phyloP scores from a whole-genome alignment of 2,329 filamentous ascomycete genomes.

The Phaeosphaeria sp. region DNA sequence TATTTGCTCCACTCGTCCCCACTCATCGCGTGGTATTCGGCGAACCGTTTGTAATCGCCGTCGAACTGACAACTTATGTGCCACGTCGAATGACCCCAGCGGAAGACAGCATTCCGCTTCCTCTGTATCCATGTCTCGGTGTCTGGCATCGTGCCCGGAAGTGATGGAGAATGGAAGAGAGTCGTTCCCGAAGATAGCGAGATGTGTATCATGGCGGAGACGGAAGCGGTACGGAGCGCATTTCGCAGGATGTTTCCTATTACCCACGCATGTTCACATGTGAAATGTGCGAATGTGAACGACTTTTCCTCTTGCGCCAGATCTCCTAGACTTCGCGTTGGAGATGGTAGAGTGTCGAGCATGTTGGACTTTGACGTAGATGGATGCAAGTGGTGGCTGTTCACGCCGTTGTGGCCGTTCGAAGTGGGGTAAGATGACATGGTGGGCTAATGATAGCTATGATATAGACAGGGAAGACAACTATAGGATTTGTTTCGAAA shows the following conservation, averaged over 20 bases:
- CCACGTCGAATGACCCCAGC: constrained; percentile 76
- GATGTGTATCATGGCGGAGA: constrained; percentile 69
- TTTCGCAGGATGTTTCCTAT: constrained; percentile 70
- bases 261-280: constrained; percentile 68
- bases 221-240: constrained; percentile 62
- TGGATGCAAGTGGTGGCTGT: not conserved
- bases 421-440: constrained; percentile 3
- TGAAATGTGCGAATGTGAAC: constrained; percentile 64
- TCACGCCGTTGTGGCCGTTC: not conserved
- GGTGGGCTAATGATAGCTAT: not conserved
- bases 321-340: constrained; percentile 46
- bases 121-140: constrained; percentile 69
- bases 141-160: constrained; percentile 72
- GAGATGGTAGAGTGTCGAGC: constrained; percentile 38
- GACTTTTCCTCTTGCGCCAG: constrained; percentile 52
- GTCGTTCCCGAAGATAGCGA: constrained; percentile 64
- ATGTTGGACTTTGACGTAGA: constrained; percentile 10
- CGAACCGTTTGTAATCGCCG: constrained; percentile 70
- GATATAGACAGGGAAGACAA: constrained; percentile 4
- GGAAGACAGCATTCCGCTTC: constrained; percentile 74
- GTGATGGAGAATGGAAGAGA: constrained; percentile 74
- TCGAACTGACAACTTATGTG: constrained; percentile 73
- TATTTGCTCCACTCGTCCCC: constrained; percentile 64
- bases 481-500: constrained; percentile 1
- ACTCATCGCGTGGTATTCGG: constrained; percentile 67